These are phyloP conservation scores for Penicillium flavigenum DNA, from an alignment of 495 filamentous ascomycete genomes.

Conservation along the genomic window DNA sequence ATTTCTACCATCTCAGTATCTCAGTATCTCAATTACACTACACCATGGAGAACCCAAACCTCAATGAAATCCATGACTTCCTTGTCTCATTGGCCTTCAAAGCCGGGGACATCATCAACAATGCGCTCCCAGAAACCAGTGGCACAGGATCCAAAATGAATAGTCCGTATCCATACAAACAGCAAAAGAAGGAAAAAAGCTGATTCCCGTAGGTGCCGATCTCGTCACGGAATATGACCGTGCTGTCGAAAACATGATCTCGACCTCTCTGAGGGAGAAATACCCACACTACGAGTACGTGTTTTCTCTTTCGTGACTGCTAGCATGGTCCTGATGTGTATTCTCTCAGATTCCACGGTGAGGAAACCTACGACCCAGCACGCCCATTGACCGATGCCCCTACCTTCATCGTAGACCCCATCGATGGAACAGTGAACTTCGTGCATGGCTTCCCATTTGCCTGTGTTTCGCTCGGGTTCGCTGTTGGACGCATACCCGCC, in stretches of 20 bases:
- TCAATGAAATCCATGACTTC: slow-evolving; percentile 78
- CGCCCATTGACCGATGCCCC: slow-evolving; percentile 62
- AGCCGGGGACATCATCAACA: slow-evolving; percentile 79
- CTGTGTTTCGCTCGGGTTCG: slow-evolving; percentile 79
- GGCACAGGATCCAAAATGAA: slow-evolving; percentile 78
- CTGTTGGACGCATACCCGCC: slow-evolving; percentile 57
- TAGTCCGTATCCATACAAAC: slow-evolving; percentile 50
- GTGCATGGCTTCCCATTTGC: slow-evolving; percentile 78
- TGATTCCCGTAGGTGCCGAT: slow-evolving; percentile 60
- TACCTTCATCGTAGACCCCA: slow-evolving; percentile 87
- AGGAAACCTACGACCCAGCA: slow-evolving; percentile 78
- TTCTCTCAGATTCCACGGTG: slow-evolving; percentile 64
- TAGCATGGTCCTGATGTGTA: not conserved
- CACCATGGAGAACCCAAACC: slow-evolving; percentile 43
- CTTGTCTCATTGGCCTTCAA: slow-evolving; percentile 70
- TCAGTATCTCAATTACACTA: not conserved
- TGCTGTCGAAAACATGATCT: slow-evolving; percentile 76
- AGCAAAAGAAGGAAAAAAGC: slow-evolving; percentile 2
- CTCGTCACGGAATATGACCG: slow-evolving; percentile 86
- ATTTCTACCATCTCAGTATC: not conserved
- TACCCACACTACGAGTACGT: slow-evolving; percentile 65
- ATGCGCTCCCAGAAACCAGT: slow-evolving; percentile 65
- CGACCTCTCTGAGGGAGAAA: slow-evolving; percentile 54
- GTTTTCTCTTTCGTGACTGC: not conserved
- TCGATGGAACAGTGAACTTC: slow-evolving; percentile 90